Conservation (phyloP, 2,329 filamentous ascomycete species). For the Cryphonectria naterciae region DNA sequence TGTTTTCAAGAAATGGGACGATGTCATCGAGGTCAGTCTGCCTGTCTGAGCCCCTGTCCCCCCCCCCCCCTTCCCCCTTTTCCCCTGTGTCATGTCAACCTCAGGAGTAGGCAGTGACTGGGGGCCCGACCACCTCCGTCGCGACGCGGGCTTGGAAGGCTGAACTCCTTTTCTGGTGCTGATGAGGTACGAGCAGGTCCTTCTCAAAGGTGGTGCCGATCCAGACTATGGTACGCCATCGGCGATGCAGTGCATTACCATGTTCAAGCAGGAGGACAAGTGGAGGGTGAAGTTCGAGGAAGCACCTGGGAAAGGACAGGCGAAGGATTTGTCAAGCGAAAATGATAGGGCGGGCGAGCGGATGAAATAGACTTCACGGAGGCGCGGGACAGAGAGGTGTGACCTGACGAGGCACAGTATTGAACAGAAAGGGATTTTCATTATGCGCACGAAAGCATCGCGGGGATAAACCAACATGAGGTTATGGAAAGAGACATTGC, state of each 20-base stretch:
- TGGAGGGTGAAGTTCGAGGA: constrained; percentile 55
- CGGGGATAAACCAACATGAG: background rate
- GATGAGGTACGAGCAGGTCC: constrained; percentile 38
- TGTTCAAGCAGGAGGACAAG: constrained; percentile 57
- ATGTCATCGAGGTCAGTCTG: constrained; percentile 59
- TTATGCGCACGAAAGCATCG: background rate
- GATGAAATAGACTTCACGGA: background rate
- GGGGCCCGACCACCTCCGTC: background rate
- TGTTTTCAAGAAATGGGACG: constrained; percentile 71
- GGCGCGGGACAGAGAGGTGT: background rate
- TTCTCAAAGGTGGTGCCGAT: constrained; percentile 58
- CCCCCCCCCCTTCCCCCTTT: background rate
- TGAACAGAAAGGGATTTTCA: background rate
- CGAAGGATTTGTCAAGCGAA: constrained; percentile 15
- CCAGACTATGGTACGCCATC: constrained; percentile 56
- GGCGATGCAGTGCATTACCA: constrained; percentile 51
- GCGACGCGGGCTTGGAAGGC: background rate
- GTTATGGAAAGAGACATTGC: no score
- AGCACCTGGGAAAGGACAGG: constrained; percentile 53
- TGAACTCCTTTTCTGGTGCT: constrained; percentile 16
- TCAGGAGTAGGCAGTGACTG: background rate
- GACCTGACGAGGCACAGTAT: background rate
- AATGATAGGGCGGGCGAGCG: constrained; percentile 13
- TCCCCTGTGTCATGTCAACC: background rate
- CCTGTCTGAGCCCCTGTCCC: background rate